Percentiles rank a stretch among this genome's conserved stretches.
Conservation (phyloP, 495 filamentous ascomycete species). For the Neurospora pannonica region DNA sequence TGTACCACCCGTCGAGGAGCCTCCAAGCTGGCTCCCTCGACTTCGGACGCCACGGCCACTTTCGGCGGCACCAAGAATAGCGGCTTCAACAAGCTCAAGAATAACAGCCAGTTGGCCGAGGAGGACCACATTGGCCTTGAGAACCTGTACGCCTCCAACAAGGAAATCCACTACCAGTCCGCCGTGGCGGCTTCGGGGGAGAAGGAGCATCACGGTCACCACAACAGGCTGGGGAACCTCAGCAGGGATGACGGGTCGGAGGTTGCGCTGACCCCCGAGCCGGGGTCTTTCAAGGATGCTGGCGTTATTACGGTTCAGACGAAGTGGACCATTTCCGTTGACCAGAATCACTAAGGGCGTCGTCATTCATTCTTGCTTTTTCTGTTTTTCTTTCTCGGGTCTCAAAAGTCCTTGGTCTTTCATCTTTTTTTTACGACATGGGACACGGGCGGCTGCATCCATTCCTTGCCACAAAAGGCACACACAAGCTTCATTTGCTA, state of each 20-base stretch:
- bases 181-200: neutral
- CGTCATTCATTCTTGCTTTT: neutral
- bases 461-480: neutral
- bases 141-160: conserved; percentile 9
- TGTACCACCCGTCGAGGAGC: conserved; percentile 5
- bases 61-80: conserved; percentile 2
- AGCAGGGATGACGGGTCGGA: conserved; percentile 11
- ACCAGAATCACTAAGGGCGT: neutral
- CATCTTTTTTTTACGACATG: neutral
- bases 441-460: neutral
- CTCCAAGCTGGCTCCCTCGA: conserved; percentile 8
- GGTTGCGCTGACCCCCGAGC: conserved; percentile 1
- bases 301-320: conserved; percentile 13
- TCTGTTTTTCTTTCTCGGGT: neutral
- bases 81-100: conserved; percentile 7
- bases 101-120: neutral
- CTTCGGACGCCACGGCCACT: neutral
- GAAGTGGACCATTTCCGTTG: conserved; percentile 11
- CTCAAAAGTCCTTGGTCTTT: neutral
- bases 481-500: neutral
- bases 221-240: neutral
- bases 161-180: conserved; percentile 6
- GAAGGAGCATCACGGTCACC: neutral
- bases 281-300: neutral
- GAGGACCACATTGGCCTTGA: conserved; percentile 4